Evolutionary conservation across 805 yeast genomes (phyloP), one percentile per base, ranked within the genome.

Genomic region (Sugiyamaella smithiae): DNA sequence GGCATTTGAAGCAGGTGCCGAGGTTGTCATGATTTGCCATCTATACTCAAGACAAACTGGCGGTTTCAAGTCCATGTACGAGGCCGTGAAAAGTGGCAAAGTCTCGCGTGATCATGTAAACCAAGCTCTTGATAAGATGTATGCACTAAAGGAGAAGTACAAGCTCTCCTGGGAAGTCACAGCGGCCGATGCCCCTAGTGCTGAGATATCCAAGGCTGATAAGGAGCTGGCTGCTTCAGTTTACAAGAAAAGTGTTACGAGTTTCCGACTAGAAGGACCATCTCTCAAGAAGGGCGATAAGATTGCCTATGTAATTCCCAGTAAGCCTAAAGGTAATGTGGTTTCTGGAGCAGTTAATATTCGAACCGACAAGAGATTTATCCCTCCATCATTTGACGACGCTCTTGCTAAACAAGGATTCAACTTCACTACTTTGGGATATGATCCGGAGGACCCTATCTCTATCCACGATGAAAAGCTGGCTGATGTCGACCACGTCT

Each of bases 1-100:
- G 54, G 80, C 83, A 2, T 59, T 79, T 16, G 71, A 71, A 45
- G 84, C 83, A 3, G 80, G 83, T 2, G 78, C 83, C 61, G 84
- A 80, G 60, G 65, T 78, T 53, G 76, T 79, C 7, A 72, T 80
- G 75, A 78, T 80, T 22, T 79, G 84, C 60, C 81, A 77, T 57
- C 76, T 74, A 56, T 63, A 64, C 52, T 65, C 66, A n/a, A 67
- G 75, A 22, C 84, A 80, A 58, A 68, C 70, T 41, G 83, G 78
- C 55, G 82, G 81, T n/a, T 64, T 78, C 9, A 70, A 68, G 16
- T 59, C 63, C 11, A 49, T 69, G 41, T 57, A 62, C 19, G 66
- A 66, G 23, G 68, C 67, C 11, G 56, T 56, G 12, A 36, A 48
- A 9, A 57, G 53, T 31, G 67, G 77, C 40, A 75, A 28, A 5